These are phyloP conservation scores for Priceomyces fermenticarens DNA, from an alignment of 805 yeast genomes.

Conservation along the genomic window DNA sequence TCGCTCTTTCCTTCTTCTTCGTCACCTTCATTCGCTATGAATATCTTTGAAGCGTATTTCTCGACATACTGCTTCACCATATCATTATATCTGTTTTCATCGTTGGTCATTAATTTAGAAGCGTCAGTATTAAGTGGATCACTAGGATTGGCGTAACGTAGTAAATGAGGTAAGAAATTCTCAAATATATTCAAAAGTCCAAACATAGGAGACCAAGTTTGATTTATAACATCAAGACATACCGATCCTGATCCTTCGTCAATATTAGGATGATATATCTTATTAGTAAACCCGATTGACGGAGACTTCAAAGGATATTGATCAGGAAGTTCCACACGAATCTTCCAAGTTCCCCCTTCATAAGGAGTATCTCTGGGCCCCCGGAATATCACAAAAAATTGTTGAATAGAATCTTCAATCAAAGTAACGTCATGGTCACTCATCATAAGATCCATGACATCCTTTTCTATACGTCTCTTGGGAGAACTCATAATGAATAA, in stretches of 20 bases:
- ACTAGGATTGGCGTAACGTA: slow-evolving; percentile 89
- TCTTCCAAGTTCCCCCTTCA: slow-evolving; percentile 84
- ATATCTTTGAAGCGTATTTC: slow-evolving; percentile 48
- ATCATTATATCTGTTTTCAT: slow-evolving; percentile 61
- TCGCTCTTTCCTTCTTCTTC: slow-evolving; percentile 32
- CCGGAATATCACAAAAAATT: slow-evolving; percentile 75
- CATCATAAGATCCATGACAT: slow-evolving; percentile 95
- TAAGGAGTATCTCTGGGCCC: slow-evolving; percentile 87
- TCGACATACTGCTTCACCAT: slow-evolving; percentile 72
- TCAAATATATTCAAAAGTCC: slow-evolving; percentile 89
- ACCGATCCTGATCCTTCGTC: slow-evolving; percentile 90
- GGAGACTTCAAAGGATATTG: slow-evolving; percentile 96
- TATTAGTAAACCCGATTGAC: slow-evolving; percentile 88
- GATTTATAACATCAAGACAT: slow-evolving; percentile 93
- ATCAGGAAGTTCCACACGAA: slow-evolving; percentile 91
- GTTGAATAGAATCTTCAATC: slow-evolving; percentile 75
- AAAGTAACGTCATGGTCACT: slow-evolving; percentile 86
- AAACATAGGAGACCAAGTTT: slow-evolving; percentile 98
- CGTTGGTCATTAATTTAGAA: slow-evolving; percentile 69
- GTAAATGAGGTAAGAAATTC: slow-evolving; percentile 85
- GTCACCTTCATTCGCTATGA: slow-evolving; percentile 40
- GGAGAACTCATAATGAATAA: slow-evolving; percentile 47
- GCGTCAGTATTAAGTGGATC: slow-evolving; percentile 95
- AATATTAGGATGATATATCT: slow-evolving; percentile 92
- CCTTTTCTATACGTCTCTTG: slow-evolving; percentile 83